Evolutionary conservation across 176 grass and related monocot species (phyloP).

Genomic region (Rhynchospora pubera): DNA sequence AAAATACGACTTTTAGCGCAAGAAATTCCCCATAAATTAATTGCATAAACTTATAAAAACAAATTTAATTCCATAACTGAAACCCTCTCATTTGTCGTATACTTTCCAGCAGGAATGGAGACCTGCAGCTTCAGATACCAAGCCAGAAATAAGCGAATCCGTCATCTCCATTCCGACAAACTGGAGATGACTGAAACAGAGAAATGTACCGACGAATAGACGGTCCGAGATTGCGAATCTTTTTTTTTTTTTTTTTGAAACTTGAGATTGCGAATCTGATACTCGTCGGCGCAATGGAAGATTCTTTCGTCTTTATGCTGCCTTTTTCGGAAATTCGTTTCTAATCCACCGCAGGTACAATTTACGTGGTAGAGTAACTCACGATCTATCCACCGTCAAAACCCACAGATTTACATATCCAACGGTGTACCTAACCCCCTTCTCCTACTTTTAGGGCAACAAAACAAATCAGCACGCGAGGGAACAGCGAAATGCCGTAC

Average conservation of each 20-base stretch:
- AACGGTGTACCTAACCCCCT: not conserved
- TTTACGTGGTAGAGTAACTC: not conserved
- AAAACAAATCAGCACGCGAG: not conserved
- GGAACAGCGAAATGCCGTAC: not conserved
- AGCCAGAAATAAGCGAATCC: too few species aligned
- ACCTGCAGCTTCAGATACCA: not conserved
- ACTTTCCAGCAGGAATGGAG: not conserved
- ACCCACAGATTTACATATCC: not conserved
- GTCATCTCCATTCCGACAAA: not conserved
- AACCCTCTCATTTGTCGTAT: not conserved
- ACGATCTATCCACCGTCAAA: not conserved
- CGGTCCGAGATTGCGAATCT: not conserved
- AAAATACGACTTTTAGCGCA: not conserved
- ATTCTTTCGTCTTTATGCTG: slow-evolving; percentile 16
- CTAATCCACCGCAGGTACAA: not conserved
- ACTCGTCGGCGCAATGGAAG: not conserved
- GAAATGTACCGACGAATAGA: not conserved
- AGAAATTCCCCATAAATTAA: not conserved
- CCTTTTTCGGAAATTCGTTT: not conserved
- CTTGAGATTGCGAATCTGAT: not conserved
- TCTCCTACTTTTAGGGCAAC: not conserved
- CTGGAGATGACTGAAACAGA: not conserved
- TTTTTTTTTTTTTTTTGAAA: too few species aligned
- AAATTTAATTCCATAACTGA: too few species aligned
- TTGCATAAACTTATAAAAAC: not conserved